Evolutionary conservation across 2,329 filamentous ascomycete genomes (phyloP).

Genomic region (Cladophialophora immunda): DNA sequence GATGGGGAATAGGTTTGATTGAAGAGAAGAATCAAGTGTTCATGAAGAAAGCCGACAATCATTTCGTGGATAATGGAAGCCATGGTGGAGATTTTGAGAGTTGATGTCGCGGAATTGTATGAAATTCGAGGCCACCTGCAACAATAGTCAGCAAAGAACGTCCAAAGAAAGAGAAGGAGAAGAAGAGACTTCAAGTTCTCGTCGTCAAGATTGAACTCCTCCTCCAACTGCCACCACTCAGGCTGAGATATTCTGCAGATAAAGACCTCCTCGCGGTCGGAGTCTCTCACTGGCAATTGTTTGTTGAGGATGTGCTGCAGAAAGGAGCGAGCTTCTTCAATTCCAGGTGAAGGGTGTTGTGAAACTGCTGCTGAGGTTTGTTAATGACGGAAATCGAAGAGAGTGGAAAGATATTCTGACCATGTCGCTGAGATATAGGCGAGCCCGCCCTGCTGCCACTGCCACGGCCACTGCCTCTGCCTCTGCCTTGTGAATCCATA

Average conservation of each 20-base stretch:
- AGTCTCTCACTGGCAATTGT: conserved; percentile 13
- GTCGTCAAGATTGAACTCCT: conserved; percentile 14
- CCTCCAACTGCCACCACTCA: conserved; percentile 9
- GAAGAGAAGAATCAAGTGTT: background rate
- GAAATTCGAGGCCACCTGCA: conserved; percentile 17
- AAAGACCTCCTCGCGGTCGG: conserved; percentile 8
- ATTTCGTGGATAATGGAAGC: conserved; percentile 7
- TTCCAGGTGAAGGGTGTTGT: conserved; percentile 17
- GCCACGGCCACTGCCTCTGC: too few relatives aligned
- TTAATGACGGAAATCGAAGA: conserved; percentile 12
- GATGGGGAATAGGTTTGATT: background rate
- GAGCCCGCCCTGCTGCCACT: conserved; percentile 5
- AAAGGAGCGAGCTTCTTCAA: conserved; percentile 19
- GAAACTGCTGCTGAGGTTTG: conserved; percentile 15
- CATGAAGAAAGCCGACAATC: background rate
- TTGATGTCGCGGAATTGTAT: conserved; percentile 19
- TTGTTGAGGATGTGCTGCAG: conserved; percentile 15
- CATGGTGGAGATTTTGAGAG: conserved; percentile 15
- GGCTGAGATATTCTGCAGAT: conserved; percentile 13
- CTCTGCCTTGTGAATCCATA: conserved; percentile 18
- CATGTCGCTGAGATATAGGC: conserved; percentile 16
- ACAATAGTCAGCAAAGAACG: conserved; percentile 8
- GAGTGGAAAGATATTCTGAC: conserved; percentile 13
- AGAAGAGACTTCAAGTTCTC: background rate
- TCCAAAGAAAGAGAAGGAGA: conserved; percentile 4